Conservation (phyloP, 2,329 filamentous ascomycete species). For the Setomelanomma holmii region DNA sequence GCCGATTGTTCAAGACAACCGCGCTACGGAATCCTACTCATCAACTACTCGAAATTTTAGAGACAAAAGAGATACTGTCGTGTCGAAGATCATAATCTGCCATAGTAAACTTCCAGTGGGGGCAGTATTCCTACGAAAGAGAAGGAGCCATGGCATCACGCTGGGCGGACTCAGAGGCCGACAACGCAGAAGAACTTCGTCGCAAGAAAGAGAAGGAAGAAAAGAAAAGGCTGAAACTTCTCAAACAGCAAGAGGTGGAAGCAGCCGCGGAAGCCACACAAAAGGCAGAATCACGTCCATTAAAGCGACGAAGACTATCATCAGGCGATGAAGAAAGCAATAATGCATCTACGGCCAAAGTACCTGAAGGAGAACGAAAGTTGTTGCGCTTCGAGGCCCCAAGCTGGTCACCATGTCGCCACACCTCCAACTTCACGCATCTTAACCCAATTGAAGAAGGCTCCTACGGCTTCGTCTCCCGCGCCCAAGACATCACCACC, state of each 20-base stretch:
- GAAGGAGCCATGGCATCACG: conserved; percentile 67
- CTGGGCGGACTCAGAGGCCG: conserved; percentile 87
- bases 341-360: conserved; percentile 13
- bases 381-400: conserved; percentile 75
- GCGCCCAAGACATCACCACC: conserved; percentile 76
- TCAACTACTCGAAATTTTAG: not conserved
- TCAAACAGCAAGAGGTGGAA: conserved; percentile 76
- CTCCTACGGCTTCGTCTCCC: conserved; percentile 91
- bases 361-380: conserved; percentile 53
- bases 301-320: conserved; percentile 69
- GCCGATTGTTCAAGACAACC: not conserved
- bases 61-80: no score
- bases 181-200: conserved; percentile 74
- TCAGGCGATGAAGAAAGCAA: conserved; percentile 41
- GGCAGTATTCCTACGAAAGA: no score
- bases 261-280: conserved; percentile 47
- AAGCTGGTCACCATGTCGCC: conserved; percentile 74
- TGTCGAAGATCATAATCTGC: no score
- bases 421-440: conserved; percentile 87
- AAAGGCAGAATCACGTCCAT: conserved; percentile 51
- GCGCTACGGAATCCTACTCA: no score
- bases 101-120: no score
- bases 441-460: conserved; percentile 98
- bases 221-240: conserved; percentile 82
- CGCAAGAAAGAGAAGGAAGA: conserved; percentile 85